Percentiles rank a stretch among this genome's conserved stretches.
These are phyloP conservation scores for Thraustochytrium sp. DNA, from an alignment of 352 stramenopile genomes.

Conservation along the genomic window DNA sequence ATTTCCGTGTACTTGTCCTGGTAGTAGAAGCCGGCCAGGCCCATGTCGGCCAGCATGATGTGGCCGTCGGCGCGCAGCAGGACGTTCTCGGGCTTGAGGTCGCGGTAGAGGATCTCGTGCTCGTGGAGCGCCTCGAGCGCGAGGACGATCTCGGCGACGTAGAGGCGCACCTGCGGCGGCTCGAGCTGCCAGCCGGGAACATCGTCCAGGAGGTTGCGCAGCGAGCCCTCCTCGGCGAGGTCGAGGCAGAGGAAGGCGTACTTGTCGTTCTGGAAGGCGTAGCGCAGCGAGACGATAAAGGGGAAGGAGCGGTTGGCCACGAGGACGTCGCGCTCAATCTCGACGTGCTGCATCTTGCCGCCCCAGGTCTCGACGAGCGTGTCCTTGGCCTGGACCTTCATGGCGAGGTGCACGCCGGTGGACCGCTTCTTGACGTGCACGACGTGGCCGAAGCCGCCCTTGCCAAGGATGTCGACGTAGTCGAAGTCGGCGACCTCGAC, in stretches of 20 bases:
- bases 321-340: conserved; percentile 39
- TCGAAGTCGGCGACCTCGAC: conserved; percentile 59
- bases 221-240: conserved; percentile 79
- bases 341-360: conserved; percentile 41
- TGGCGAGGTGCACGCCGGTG: conserved; percentile 79
- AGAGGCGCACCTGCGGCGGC: conserved; percentile 75
- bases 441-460: conserved; percentile 79
- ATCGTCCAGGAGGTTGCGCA: conserved; percentile 77
- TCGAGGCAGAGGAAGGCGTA: conserved; percentile 53
- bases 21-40: conserved; percentile 70
- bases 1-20: conserved; percentile 74
- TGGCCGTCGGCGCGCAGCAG: conserved; percentile 53
- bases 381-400: conserved; percentile 84
- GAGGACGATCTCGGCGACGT: conserved; percentile 78
- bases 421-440: conserved; percentile 78
- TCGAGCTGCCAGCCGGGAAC: conserved; percentile 70
- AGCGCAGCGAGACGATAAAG: conserved; percentile 41
- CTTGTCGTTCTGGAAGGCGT: conserved; percentile 42
- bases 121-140: conserved; percentile 78
- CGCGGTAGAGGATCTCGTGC: conserved; percentile 75
- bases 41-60: conserved; percentile 60
- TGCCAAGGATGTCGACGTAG: conserved; percentile 65
- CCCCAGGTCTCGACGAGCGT: conserved; percentile 65
- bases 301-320: conserved; percentile 47
- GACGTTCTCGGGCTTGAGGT: conserved; percentile 53